A percentile compares a stretch with the other conserved stretches of the same genome.
These are phyloP conservation scores for Colletotrichum musae DNA, from an alignment of 2,329 filamentous ascomycete genomes.

Conservation along the genomic window DNA sequence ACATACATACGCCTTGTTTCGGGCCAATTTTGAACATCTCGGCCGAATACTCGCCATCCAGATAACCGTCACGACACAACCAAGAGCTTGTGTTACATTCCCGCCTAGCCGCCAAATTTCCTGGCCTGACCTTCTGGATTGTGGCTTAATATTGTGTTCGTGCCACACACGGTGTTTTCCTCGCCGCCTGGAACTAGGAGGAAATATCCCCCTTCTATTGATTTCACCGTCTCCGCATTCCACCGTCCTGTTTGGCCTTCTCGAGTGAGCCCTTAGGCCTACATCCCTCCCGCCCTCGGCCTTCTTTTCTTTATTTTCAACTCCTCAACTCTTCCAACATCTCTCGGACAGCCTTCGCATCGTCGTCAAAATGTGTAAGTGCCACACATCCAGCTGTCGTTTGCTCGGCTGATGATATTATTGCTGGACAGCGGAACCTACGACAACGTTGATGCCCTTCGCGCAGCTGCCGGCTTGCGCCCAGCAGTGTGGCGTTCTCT, in stretches of 20 bases:
- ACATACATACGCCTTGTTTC: background rate
- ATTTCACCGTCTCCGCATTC: conserved; percentile 36
- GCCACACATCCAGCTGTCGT: background rate
- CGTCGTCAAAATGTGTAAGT: conserved; percentile 40
- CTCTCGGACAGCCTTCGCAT: background rate
- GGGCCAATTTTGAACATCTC: conserved; percentile 2
- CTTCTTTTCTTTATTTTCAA: conserved; percentile 1
- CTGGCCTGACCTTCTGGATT: conserved; percentile 25
- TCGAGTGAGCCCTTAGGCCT: background rate
- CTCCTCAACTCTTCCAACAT: background rate
- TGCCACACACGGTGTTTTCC: conserved; percentile 2
- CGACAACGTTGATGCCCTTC: conserved; percentile 71
- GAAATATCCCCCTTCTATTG: conserved; percentile 31
- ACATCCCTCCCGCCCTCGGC: conserved; percentile 3
- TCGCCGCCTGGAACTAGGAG: conserved; percentile 12
- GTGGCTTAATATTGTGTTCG: conserved; percentile 30
- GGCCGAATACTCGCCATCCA: background rate
- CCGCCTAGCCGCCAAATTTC: conserved; percentile 3
- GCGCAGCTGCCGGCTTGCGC: conserved; percentile 74
- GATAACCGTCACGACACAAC: background rate
- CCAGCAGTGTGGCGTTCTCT: conserved; percentile 70
- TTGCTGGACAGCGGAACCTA: conserved; percentile 22
- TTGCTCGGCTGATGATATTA: background rate
- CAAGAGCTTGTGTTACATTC: background rate
- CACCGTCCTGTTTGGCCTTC: conserved; percentile 26